These are phyloP conservation scores for Pseudogymnoascus sp. DNA, from an alignment of 2,329 filamentous ascomycete species.

Conservation along the genomic window DNA sequence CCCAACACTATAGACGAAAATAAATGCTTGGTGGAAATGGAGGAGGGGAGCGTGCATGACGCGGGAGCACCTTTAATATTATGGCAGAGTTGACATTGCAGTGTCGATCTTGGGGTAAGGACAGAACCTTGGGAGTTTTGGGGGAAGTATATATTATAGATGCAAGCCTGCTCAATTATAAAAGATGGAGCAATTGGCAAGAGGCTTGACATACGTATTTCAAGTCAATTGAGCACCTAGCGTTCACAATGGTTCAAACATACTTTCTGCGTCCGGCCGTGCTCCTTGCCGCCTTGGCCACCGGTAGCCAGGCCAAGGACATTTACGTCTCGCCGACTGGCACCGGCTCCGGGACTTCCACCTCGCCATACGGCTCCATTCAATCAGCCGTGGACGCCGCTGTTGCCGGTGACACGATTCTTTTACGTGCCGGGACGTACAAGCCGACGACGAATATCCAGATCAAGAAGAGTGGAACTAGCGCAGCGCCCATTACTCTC, in stretches of 20 bases:
- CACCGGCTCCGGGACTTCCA: conserved; percentile 33
- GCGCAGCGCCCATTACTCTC: conserved; percentile 35
- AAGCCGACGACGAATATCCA: conserved; percentile 40
- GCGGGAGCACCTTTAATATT: not conserved
- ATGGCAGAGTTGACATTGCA: not conserved
- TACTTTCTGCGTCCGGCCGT: not conserved
- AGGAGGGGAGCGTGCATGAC: not conserved
- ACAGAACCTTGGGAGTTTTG: not conserved
- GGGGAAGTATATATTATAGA: not conserved
- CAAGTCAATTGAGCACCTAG: not conserved
- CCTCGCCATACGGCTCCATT: conserved; percentile 38
- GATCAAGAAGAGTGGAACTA: conserved; percentile 37
- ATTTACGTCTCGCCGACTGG: conserved; percentile 41
- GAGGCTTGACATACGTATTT: not conserved
- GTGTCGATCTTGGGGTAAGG: not conserved
- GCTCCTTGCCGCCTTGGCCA: not conserved
- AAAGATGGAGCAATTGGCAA: not conserved
- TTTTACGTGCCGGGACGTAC: conserved; percentile 39
- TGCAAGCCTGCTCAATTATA: not conserved
- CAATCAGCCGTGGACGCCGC: conserved; percentile 40
- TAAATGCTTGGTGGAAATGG: not conserved
- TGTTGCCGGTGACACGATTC: conserved; percentile 39
- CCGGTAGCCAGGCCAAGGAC: conserved; percentile 21
- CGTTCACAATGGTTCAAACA: not conserved
- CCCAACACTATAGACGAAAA: not conserved